Conservation (phyloP, 2,329 filamentous ascomycete genomes). For the Ophiobolus disseminans region DNA sequence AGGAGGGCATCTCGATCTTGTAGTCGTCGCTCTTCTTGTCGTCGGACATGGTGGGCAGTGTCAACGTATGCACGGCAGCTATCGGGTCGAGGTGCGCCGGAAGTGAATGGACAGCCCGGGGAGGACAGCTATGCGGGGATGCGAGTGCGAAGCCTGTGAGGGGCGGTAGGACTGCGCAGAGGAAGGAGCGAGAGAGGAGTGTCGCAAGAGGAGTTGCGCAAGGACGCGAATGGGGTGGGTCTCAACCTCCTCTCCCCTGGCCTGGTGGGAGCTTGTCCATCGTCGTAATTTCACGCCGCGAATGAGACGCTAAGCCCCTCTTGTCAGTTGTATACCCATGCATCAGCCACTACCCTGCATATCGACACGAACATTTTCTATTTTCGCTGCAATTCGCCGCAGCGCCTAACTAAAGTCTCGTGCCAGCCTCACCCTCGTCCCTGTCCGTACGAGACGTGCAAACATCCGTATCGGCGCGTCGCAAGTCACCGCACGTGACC, state of each 20-base stretch:
- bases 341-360: conserved; percentile 25
- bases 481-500: conserved; percentile 28
- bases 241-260: conserved; percentile 35
- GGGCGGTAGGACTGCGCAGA: conserved; percentile 26
- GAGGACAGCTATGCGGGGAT: conserved; percentile 22
- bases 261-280: conserved; percentile 21
- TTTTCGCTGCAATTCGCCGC: conserved; percentile 6
- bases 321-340: conserved; percentile 21
- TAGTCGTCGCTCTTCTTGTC: conserved; percentile 87
- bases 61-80: conserved; percentile 10
- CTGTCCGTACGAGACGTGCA: no score
- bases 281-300: conserved; percentile 37
- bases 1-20: conserved; percentile 67
- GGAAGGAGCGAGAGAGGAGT: conserved; percentile 17
- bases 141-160: conserved; percentile 4
- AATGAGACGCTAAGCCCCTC: conserved; percentile 31
- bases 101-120: conserved; percentile 23
- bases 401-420: not conserved
- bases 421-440: not conserved
- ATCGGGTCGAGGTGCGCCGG: conserved; percentile 13
- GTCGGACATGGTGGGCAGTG: conserved; percentile 70
- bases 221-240: conserved; percentile 37
- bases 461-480: no score
- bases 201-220: conserved; percentile 30
- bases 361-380: conserved; percentile 7